Base-by-base conservation (phyloP, 208 protist species). In the Vickermania ingenoplastis region DNA sequence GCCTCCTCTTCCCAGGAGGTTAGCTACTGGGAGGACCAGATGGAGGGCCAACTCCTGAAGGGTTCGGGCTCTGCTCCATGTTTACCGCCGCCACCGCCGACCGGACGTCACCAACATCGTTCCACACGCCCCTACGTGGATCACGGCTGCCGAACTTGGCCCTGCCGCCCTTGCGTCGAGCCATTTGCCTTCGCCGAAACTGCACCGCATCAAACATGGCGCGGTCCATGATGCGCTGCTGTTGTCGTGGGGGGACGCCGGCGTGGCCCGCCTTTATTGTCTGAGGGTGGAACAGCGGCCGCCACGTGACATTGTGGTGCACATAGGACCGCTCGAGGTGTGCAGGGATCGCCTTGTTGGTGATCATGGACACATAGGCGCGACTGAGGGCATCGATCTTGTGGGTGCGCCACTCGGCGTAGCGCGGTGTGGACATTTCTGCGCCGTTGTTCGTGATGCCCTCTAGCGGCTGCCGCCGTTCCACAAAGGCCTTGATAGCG, bases 301-400 rank as follows among this genome's bases (percentile, higher is more conserved):
- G 72, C 81, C 85, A 92, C 11, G 83, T 90, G 29, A 80, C 86
- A 67, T 90, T 89, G 72, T 90, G 82, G 27, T 75, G 78, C 31
- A 93, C 24, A 67, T 93, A 93, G 23, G 80, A 88, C 7, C 73
- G 65, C 71, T 93, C 82, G 31, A 93, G 63, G 55, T 90, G 78
- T 1, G 76, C 79, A 1, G 86, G 86, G 63, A 93, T 90, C 17
- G 82, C 79, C 72, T 86, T 89, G 61, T 69, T 75, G 3, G 83
- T 83, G 65, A 93, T 87, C 49, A 93, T 71, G 1, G 80, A 88
- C 26, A 90, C 81, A 59, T 89, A 93, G n/a, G 79, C 69, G 24
- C 83, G 77, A 29, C 77, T 68, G 23, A 90, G 74, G 25, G 83
- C 77, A 53, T 90, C 90, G 5, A 82, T 75, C 49, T 83, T 81